Evolutionary conservation across 2,329 filamentous ascomycete species (phyloP).

Genomic region (Lachnellula willkommii): DNA sequence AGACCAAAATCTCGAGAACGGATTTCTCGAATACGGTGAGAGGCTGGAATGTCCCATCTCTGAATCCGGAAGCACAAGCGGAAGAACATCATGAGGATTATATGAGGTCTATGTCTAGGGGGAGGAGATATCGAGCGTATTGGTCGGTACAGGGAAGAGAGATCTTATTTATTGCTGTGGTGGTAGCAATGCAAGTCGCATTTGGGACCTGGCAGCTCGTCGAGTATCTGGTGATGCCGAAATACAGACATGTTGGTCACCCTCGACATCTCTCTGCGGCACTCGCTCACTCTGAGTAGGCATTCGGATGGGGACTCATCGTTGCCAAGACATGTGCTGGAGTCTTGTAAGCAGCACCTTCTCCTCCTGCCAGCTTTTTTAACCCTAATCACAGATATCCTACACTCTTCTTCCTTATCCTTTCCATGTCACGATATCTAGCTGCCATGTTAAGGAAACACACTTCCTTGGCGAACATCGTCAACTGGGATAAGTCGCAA

Average conservation of each 20-base stretch:
- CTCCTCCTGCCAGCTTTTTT: not conserved
- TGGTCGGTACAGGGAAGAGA: slow-evolving; percentile 52
- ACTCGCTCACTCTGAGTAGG: slow-evolving; percentile 2
- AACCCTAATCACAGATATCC: slow-evolving; percentile 29
- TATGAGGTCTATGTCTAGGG: slow-evolving; percentile 40
- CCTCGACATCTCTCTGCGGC: not conserved
- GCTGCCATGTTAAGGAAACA: slow-evolving; percentile 46
- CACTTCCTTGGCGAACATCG: slow-evolving; percentile 47
- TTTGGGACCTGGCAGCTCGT: slow-evolving; percentile 52
- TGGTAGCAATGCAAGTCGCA: slow-evolving; percentile 43
- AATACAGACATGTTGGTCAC: slow-evolving; percentile 38
- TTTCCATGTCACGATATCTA: slow-evolving; percentile 54
- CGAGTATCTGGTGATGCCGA: slow-evolving; percentile 42
- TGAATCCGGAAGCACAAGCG: slow-evolving; percentile 43
- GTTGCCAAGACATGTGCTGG: slow-evolving; percentile 51
- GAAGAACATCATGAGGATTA: slow-evolving; percentile 42
- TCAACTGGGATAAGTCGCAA: slow-evolving; percentile 53
- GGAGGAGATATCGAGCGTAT: slow-evolving; percentile 44
- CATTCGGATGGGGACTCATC: slow-evolving; percentile 52
- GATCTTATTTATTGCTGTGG: slow-evolving; percentile 44
- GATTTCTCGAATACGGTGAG: slow-evolving; percentile 43
- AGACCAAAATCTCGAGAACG: slow-evolving; percentile 39
- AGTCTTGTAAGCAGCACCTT: slow-evolving; percentile 38
- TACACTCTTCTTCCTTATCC: slow-evolving; percentile 52
- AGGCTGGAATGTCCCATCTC: slow-evolving; percentile 43